These are phyloP conservation scores for Gossypium bickii DNA, from an alignment of 345 rosid genomes.

Conservation along the genomic window DNA sequence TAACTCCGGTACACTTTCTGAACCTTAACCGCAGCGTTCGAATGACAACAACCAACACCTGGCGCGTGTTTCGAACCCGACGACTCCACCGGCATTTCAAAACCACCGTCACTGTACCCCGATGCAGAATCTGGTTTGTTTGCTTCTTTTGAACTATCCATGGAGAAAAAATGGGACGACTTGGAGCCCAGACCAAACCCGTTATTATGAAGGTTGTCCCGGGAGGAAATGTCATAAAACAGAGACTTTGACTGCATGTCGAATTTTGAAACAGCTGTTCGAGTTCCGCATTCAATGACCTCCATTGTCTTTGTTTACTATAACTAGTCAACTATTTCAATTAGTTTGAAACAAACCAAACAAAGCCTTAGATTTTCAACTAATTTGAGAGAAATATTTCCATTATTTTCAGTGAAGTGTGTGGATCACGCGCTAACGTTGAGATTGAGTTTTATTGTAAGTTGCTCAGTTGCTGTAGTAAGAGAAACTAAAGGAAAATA, in stretches of 20 bases:
- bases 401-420: background rate
- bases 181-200: too few relatives aligned
- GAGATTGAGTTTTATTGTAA: background rate
- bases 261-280: conserved; percentile 28
- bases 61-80: background rate
- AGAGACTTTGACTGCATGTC: conserved; percentile 33
- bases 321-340: too few relatives aligned
- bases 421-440: background rate
- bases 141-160: background rate
- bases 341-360: too few relatives aligned
- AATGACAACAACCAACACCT: conserved; percentile 6
- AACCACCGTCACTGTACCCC: background rate
- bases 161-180: background rate
- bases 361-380: too few relatives aligned
- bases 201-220: too few relatives aligned
- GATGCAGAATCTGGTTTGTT: background rate
- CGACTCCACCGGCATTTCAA: background rate
- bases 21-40: conserved; percentile 56
- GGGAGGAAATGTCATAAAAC: conserved; percentile 29
- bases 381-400: too few relatives aligned
- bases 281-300: conserved; percentile 27
- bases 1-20: conserved; percentile 76
- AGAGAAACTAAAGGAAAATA: too few relatives aligned
- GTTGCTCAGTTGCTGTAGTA: background rate
- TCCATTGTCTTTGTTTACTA: conserved; percentile 27